Base-by-base conservation (phyloP, 106 monocot genomes). In the Dendrobium huoshanense region DNA sequence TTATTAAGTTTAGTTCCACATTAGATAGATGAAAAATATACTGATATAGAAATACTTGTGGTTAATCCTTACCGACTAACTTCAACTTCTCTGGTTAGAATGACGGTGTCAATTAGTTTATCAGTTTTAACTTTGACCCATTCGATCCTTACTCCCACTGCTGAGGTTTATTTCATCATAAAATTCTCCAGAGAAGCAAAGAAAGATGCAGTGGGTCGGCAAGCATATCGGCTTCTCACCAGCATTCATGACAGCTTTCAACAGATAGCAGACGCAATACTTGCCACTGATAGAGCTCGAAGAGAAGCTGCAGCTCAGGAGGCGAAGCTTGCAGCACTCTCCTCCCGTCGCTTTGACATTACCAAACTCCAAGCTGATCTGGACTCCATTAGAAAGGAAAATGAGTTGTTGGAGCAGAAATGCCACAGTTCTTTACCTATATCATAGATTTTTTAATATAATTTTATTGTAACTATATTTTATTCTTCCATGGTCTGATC, bases 191-290 rank as follows among this genome's bases (percentile, higher is more conserved):
- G 84, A 79, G 79, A 80, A 75, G 77, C 81, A 0, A 87, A 83
- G 70, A 78, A 73, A 16, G 84, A 87, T 37, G 80, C 83, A 55
- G 78, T 81, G 9, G 80, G 85, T 16, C 72, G 67, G 67, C 80
- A 85, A 54, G 83, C 77, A 41, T 88, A 88, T 73, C 72, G 85
- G 74, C 88, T 88, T 67, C 85, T 88, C 15, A 85, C 85, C 42
- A 83, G 81, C 73, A 83, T 88, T 45, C 85, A 83, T 19, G 82
- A 83, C 22, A 78, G 78, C 80, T 88, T 88, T 73, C 70, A 81
- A 41, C 85, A 85, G 75, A 88, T 88, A 55, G 67, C 85, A 3
- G 85, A 85, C 2, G 83, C 77, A 27, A 83, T 85, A 72, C 80
- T 83, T 33, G 73, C 80, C 31, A 85, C 78, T 2, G 85, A 88